Evolutionary conservation across 257 asterid genomes (phyloP).

Genomic region (Gynochthodes officinalis): DNA sequence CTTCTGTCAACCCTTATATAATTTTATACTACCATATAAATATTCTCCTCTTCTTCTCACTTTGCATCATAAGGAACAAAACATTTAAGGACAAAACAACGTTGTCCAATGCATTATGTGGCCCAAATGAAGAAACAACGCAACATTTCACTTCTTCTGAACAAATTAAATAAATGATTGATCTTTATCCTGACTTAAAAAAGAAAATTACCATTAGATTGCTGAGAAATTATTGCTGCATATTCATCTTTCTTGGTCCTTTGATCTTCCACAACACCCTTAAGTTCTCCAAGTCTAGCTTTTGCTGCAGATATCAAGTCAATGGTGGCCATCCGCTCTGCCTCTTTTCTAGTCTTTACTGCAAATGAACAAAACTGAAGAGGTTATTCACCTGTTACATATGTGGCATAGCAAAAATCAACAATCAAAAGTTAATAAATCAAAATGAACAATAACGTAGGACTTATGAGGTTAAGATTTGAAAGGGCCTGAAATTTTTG

Average conservation of each 20-base stretch:
- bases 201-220: slow-evolving; percentile 59
- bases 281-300: slow-evolving; percentile 63
- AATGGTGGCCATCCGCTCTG: slow-evolving; percentile 49
- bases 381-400: background rate
- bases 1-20: background rate
- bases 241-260: slow-evolving; percentile 65
- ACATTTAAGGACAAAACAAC: background rate
- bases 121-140: background rate
- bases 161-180: slow-evolving; percentile 11
- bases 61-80: slow-evolving; percentile 5
- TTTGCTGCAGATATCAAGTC: slow-evolving; percentile 57
- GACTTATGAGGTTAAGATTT: background rate
- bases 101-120: background rate
- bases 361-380: slow-evolving; percentile 10
- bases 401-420: background rate
- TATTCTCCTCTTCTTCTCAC: background rate
- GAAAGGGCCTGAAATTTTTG: background rate
- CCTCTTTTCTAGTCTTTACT: slow-evolving; percentile 45
- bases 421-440: background rate
- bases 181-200: slow-evolving; percentile 3
- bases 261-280: slow-evolving; percentile 56
- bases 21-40: background rate
- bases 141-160: background rate
- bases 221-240: slow-evolving; percentile 72
- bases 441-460: background rate